Evolutionary conservation across 345 rosid species (phyloP).

Genomic region (Xanthoceras sorbifolium): DNA sequence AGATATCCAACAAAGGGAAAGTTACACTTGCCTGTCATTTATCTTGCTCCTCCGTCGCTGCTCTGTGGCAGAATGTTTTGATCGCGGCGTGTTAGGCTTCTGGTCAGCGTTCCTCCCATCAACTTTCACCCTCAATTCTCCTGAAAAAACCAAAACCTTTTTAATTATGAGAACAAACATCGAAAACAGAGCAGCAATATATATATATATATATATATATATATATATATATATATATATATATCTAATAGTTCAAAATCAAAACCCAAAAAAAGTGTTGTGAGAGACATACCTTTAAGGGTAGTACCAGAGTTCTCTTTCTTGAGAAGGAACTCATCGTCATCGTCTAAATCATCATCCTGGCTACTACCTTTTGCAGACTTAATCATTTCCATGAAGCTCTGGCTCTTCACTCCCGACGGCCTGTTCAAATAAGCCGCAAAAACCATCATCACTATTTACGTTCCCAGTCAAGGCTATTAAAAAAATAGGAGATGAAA

Average conservation of each 20-base stretch:
- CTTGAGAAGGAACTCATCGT: constrained; percentile 69
- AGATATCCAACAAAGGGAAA: not conserved
- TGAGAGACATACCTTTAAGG: constrained; percentile 47
- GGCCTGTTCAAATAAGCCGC: constrained; percentile 48
- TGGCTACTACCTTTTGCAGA: constrained; percentile 66
- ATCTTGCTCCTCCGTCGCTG: constrained; percentile 98
- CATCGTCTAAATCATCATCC: constrained; percentile 73
- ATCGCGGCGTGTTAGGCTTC: constrained; percentile 82
- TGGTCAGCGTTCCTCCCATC: constrained; percentile 73
- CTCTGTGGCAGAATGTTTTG: constrained; percentile 99
- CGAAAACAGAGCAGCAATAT: not conserved
- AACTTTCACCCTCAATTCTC: constrained; percentile 63
- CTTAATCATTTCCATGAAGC: constrained; percentile 91
- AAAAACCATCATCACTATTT: constrained; percentile 1
- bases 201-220: no score
- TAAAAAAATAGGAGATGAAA: constrained; percentile 21
- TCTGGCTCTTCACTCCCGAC: constrained; percentile 59
- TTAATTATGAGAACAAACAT: not conserved
- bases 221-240: no score
- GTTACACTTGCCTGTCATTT: constrained; percentile 68
- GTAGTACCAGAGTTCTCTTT: constrained; percentile 60
- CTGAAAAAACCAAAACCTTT: constrained; percentile 29
- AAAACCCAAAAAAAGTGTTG: not conserved
- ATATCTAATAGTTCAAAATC: not conserved
- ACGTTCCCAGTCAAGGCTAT: not conserved